Conservation (phyloP, 768 basidiomycete species). For the Mycena belliarum region DNA sequence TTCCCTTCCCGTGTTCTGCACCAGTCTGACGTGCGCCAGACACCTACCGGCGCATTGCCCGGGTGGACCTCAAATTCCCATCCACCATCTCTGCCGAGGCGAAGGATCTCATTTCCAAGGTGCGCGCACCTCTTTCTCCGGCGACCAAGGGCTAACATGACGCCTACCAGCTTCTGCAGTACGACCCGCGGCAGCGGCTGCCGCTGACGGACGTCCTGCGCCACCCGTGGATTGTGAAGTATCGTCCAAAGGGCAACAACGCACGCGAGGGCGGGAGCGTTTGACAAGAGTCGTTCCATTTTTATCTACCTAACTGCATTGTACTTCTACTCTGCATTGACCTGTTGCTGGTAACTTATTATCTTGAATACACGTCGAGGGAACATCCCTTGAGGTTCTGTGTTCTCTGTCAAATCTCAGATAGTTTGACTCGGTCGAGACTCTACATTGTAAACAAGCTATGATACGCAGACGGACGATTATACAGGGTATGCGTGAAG, state of each 20-base stretch:
- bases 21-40: slow-evolving; percentile 43
- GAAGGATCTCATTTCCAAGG: slow-evolving; percentile 63
- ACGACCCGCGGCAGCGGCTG: slow-evolving; percentile 77
- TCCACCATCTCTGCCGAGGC: slow-evolving; percentile 60
- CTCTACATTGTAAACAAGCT: background rate
- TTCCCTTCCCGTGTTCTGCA: background rate
- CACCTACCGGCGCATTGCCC: slow-evolving; percentile 87
- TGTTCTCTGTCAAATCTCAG: no score
- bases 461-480: background rate
- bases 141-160: no score
- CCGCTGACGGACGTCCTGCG: slow-evolving; percentile 70
- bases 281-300: background rate
- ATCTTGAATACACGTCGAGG: no score
- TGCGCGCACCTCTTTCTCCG: slow-evolving; percentile 29
- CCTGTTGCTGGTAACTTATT: no score
- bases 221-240: slow-evolving; percentile 86
- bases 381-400: no score
- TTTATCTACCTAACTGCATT: no score
- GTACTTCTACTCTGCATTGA: no score
- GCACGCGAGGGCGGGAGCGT: background rate
- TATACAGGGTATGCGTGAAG: slow-evolving; percentile 14
- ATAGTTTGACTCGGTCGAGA: no score
- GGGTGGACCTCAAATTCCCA: slow-evolving; percentile 78
- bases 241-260: slow-evolving; percentile 52
- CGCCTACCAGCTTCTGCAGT: slow-evolving; percentile 69